Conservation (phyloP, 805 yeast genomes). For the Sugiyamaella floridensis region DNA sequence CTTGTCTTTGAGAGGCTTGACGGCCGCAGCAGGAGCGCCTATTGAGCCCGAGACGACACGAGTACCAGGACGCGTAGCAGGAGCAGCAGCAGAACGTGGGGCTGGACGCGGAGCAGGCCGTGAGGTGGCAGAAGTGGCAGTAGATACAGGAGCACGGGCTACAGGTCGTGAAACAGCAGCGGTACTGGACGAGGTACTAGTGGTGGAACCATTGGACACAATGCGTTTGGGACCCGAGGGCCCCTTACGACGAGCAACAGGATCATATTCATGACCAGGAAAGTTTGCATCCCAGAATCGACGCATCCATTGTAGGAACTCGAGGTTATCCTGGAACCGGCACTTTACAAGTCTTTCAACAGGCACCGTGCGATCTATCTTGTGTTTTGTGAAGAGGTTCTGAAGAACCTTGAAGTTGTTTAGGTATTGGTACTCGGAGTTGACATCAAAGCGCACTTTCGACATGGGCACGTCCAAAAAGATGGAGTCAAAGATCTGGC, state of each 20-base stretch:
- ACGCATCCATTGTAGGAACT: slow-evolving; percentile 88
- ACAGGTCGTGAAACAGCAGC: slow-evolving; percentile 1
- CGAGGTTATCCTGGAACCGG: slow-evolving; percentile 87
- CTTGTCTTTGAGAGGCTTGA: slow-evolving; percentile 40
- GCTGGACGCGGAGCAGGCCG: slow-evolving; percentile 4
- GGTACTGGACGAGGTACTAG: neutral
- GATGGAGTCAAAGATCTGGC: slow-evolving; percentile 84
- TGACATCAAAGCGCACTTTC: slow-evolving; percentile 65
- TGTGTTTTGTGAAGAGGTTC: slow-evolving; percentile 63
- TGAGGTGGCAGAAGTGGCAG: slow-evolving; percentile 5
- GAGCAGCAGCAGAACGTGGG: slow-evolving; percentile 2
- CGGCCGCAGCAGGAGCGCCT: slow-evolving; percentile 16
- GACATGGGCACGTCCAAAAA: slow-evolving; percentile 76
- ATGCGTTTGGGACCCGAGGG: slow-evolving; percentile 2
- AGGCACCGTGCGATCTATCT: slow-evolving; percentile 65
- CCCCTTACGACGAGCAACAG: slow-evolving; percentile 49
- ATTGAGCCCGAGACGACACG: slow-evolving; percentile 6
- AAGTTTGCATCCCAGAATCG: slow-evolving; percentile 72
- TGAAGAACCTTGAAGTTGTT: slow-evolving; percentile 84
- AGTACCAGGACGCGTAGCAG: slow-evolving; percentile 2
- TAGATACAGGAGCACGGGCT: neutral
- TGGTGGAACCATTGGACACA: neutral
- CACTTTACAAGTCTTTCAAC: slow-evolving; percentile 81
- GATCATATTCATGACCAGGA: slow-evolving; percentile 65
- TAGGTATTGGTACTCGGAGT: slow-evolving; percentile 66